phyloP scores from a whole-genome alignment of 106 monocot species.

The Ottelia alismoides region DNA sequence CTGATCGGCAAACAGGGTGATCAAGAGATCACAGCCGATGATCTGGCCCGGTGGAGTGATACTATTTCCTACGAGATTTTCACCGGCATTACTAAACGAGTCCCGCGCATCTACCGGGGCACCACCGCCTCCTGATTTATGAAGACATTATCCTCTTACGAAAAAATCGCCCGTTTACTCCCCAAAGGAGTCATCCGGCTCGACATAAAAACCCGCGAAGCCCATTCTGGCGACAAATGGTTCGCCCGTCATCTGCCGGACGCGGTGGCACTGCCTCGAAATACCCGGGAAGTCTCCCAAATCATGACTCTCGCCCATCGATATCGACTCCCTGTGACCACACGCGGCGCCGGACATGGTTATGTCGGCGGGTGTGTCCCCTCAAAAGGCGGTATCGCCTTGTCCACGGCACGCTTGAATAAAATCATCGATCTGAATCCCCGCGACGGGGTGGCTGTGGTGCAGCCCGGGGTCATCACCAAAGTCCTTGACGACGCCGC shows the following conservation, averaged over 20 bases:
- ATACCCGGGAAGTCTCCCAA: neutral
- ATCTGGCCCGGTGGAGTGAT: neutral
- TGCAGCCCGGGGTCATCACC: neutral
- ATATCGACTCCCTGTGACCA: neutral
- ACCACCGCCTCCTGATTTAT: no score
- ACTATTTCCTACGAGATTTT: neutral
- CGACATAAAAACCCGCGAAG: neutral
- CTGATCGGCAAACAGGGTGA: neutral
- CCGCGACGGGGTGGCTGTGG: neutral
- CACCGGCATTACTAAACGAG: neutral
- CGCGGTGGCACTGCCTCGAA: neutral
- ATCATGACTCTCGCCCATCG: neutral
- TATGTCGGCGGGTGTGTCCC: neutral
- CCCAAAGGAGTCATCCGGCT: no score
- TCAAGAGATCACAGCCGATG: neutral
- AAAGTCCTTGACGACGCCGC: neutral
- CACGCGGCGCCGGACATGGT: neutral
- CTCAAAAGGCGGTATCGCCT: neutral
- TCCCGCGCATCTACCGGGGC: neutral
- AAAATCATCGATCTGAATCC: neutral
- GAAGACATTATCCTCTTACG: no score
- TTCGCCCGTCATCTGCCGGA: neutral
- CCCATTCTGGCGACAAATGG: neutral
- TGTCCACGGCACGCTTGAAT: neutral
- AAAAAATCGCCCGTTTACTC: no score